Evolutionary conservation across 768 basidiomycete genomes (phyloP), one percentile per base, ranked within the genome.

Genomic region (Stropharia rugosoannulata): DNA sequence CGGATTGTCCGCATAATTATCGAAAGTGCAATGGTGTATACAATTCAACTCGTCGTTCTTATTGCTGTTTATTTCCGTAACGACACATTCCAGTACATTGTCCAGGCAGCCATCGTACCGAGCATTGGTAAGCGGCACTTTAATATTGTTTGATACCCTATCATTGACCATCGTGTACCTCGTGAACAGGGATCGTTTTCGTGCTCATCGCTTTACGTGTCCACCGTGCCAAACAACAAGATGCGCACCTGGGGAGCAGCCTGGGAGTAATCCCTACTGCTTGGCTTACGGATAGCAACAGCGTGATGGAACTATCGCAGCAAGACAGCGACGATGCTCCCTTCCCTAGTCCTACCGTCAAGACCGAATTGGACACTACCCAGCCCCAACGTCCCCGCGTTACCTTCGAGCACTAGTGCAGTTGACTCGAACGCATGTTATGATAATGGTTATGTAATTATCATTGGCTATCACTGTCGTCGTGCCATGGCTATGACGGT

Each of bases 11-110:
- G 62, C 2, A 64, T 66, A 25, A 59, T 67, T 25, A 48, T 67
- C 41, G 66, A 67, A 50, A 65, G 64, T 49, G 66, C 66, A 10
- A 53, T 60, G 56, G 42, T 67, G 15, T 67, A 67, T 42, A 65
- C 64, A 0, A 11, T 59, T 15, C 62, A 65, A 41, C 50, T 67
- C 4, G 57, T 62, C 22, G 27, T 65, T 42, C 45, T 67, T 10
- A 59, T 65, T 25, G 58, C 65, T 7, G 41, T 65, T n/a, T 65
- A 51, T 41, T 59, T 58, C 39, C 22, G 27, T 3, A 35, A 58
- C 11, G 44, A 60, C 40, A 62, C 56, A 16, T 47, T 51, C 13
- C 62, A 65, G 40, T 54, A 55, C 19, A 53, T 67, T 16, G 29
- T 67, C 3, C 63, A 63, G 22, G 44, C 45, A 3, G 63, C 64